A percentile compares a stretch with the other conserved stretches of the same genome.
Evolutionary conservation across 495 filamentous ascomycete genomes (phyloP).

Genomic region (Filosporella fistucella): DNA sequence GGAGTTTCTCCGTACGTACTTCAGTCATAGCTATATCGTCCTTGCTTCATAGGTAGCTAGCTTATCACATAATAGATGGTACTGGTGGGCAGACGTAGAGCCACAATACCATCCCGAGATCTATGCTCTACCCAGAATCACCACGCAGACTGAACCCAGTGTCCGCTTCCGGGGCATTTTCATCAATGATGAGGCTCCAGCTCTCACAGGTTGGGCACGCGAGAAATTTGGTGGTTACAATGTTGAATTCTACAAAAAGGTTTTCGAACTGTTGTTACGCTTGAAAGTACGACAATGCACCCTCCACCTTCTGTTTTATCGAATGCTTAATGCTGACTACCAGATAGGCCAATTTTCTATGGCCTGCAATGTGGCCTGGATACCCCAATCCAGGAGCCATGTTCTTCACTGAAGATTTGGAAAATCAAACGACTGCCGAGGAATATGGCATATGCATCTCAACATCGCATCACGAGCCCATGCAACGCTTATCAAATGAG

Average conservation of each 20-base stretch:
- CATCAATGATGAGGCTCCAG: constrained; percentile 71
- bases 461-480: constrained; percentile 67
- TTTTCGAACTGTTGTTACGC: constrained; percentile 67
- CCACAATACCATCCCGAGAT: constrained; percentile 46
- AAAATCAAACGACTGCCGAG: constrained; percentile 61
- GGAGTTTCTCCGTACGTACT: constrained; percentile 56
- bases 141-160: constrained; percentile 54
- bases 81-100: constrained; percentile 69
- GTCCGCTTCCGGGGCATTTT: constrained; percentile 74
- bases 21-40: not conserved
- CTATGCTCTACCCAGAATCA: constrained; percentile 47
- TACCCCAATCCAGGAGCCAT: constrained; percentile 37
- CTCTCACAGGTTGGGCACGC: constrained; percentile 62
- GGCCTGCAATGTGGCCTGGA: constrained; percentile 60
- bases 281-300: constrained; percentile 33
- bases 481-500: constrained; percentile 66
- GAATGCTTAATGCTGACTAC: not conserved
- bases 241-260: constrained; percentile 59
- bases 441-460: constrained; percentile 67
- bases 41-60: not conserved
- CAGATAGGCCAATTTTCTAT: constrained; percentile 63
- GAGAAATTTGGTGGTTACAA: constrained; percentile 54
- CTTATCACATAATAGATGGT: constrained; percentile 39
- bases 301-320: not conserved
- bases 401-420: constrained; percentile 63